Conservation (phyloP, 305 asterid species). For the Fraxinus xanthoxyloides region DNA sequence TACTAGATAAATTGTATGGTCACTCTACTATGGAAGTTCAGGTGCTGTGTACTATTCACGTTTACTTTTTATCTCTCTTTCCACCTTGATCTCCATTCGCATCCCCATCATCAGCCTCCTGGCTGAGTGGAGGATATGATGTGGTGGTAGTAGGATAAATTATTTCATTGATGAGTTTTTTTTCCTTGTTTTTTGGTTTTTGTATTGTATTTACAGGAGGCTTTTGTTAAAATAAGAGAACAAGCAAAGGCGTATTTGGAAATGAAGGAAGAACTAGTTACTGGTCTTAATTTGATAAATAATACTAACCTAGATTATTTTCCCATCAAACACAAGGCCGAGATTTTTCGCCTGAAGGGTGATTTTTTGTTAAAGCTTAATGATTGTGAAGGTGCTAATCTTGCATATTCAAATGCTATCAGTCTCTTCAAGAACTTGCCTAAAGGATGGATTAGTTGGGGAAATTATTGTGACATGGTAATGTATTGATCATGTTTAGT, state of each 20-base stretch:
- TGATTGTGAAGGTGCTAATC: constrained; percentile 97
- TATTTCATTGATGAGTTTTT: not conserved
- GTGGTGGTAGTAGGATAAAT: constrained; percentile 6
- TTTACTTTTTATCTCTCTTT: not conserved
- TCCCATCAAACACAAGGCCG: constrained; percentile 94
- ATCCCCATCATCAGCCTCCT: not conserved
- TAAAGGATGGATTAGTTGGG: constrained; percentile 99
- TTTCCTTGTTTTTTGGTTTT: not conserved
- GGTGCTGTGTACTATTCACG: constrained; percentile 39
- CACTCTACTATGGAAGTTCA: constrained; percentile 99
- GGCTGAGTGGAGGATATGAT: not conserved
- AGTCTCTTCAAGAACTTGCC: constrained; percentile 93
- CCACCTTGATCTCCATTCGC: not conserved
- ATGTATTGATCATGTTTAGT: constrained; percentile 27
- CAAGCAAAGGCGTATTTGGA: constrained; percentile 98
- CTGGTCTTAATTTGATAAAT: constrained; percentile 91
- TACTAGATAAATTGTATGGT: constrained; percentile 97
- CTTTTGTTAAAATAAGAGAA: constrained; percentile 95
- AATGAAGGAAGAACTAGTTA: constrained; percentile 96
- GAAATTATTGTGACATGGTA: constrained; percentile 97
- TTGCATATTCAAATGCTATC: constrained; percentile 86
- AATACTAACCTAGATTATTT: constrained; percentile 93
- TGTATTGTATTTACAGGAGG: constrained; percentile 65
- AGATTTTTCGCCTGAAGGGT: constrained; percentile 93
- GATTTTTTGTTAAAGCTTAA: constrained; percentile 91